Evolutionary conservation across 2,329 filamentous ascomycete genomes (phyloP), one percentile per base, ranked within the genome.

Genomic region (Penicillium sp.): DNA sequence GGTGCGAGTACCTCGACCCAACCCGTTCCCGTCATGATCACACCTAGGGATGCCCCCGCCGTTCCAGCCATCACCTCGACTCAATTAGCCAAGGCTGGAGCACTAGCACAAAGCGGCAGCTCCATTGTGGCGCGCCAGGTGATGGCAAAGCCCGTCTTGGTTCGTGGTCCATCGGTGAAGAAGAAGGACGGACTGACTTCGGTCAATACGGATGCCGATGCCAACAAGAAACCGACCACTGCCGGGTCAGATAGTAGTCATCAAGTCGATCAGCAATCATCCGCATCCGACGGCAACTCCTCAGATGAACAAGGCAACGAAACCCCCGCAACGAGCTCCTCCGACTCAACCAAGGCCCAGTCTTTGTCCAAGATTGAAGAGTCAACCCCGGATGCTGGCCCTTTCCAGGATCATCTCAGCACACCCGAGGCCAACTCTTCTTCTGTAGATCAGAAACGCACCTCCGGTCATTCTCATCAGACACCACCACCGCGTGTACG

Each of bases 1-100:
- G 57, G 52, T 25, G 51, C 52, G 58, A 86, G 80, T 70, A 83
- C 78, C 55, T 82, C 83, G 35, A 81, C 78, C 26, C 75, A 75
- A 13, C 62, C 68, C 1, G 78, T 82, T 59, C 78, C 74, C 3
- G 62, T 68, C 14, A 60, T 66, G 43, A 73, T 79, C 13, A 66
- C 73, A 1, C 69, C 71, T 3, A 66, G 68, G 8, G 73, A 77
- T 57, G 82, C 89, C 19, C 91, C 92, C 3, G 91, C 91, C 0
- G 88, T 94, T 6, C 90, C 91, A 6, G 81, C 81, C 59, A 87
- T 95, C 68, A 88, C 93, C 70, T 66, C 73, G 13, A 73, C 77
- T 4, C 78, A 79, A 57, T 68, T 80, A 6, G 73, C 75, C 57
- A 79, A 76, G 61, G 76, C 77, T 10, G 73, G 73, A 13, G 70